phyloP scores from a whole-genome alignment of 2,329 filamentous ascomycete species.

The Ophiocordyceps polyrhachis-furcata region DNA sequence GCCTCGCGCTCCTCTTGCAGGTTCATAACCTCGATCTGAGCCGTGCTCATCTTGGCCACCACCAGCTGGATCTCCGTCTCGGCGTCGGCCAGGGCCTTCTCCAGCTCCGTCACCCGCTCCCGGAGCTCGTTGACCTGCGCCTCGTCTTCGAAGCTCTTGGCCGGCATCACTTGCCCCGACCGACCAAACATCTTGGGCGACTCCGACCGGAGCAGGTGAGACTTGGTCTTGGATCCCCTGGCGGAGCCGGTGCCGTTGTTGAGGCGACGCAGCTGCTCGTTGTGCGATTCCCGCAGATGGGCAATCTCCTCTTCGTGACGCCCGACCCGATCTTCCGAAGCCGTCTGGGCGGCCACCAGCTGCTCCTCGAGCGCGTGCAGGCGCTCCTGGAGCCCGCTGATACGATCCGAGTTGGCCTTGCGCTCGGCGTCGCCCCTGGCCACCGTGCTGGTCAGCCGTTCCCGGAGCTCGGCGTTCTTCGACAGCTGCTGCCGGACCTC shows the following conservation, averaged over 20 bases:
- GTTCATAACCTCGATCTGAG: conserved; percentile 68
- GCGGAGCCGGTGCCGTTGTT: conserved; percentile 24
- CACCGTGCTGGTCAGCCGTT: conserved; percentile 62
- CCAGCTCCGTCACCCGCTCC: conserved; percentile 64
- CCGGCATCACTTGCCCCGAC: conserved; percentile 29
- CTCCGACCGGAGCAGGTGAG: conserved; percentile 16
- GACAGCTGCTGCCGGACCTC: conserved; percentile 67
- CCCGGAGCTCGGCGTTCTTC: conserved; percentile 57
- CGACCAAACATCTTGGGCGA: conserved; percentile 14
- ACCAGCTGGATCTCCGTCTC: conserved; percentile 73
- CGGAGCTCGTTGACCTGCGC: conserved; percentile 59
- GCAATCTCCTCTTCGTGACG: conserved; percentile 76
- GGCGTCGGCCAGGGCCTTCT: conserved; percentile 40
- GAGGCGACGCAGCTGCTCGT: conserved; percentile 56
- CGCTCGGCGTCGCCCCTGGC: conserved; percentile 71
- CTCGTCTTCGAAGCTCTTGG: conserved; percentile 52
- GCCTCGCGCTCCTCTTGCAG: conserved; percentile 59
- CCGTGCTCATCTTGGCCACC: conserved; percentile 58
- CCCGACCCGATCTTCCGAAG: conserved; percentile 66
- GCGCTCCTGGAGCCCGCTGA: conserved; percentile 64
- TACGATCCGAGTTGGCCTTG: conserved; percentile 58
- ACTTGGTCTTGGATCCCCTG: conserved; percentile 13
- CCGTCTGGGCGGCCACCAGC: conserved; percentile 63
- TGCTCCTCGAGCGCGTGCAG: conserved; percentile 72
- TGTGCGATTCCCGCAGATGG: conserved; percentile 58